A percentile compares a stretch with the other conserved stretches of the same genome.
Conservation (phyloP, 768 basidiomycete genomes). For the Lactarius hatsudake region DNA sequence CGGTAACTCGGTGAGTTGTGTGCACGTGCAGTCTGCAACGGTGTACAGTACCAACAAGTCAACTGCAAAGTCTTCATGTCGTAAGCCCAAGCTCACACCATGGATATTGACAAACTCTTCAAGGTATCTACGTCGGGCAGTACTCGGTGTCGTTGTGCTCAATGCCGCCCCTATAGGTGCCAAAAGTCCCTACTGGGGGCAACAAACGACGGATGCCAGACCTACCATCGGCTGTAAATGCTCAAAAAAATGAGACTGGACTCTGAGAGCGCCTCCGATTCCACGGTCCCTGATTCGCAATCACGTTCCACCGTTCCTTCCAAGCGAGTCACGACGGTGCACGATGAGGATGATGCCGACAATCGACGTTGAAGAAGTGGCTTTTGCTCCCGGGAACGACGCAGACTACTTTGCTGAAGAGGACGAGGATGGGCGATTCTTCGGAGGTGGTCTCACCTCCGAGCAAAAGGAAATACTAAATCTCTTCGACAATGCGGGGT, state of each 20-base stretch:
- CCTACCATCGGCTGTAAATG: constrained; percentile 75
- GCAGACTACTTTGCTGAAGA: constrained; percentile 90
- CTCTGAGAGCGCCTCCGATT: constrained; percentile 23
- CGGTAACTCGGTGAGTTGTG: background rate
- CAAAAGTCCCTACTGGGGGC: constrained; percentile 60
- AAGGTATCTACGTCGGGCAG: constrained; percentile 35
- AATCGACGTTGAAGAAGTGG: constrained; percentile 36
- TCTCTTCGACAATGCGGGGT: constrained; percentile 80
- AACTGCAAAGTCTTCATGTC: background rate
- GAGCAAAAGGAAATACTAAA: constrained; percentile 95
- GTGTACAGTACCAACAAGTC: background rate
- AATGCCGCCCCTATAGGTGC: constrained; percentile 44
- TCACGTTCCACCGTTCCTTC: constrained; percentile 32
- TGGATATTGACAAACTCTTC: constrained; percentile 53
- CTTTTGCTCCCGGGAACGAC: constrained; percentile 82
- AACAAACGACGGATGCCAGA: constrained; percentile 76
- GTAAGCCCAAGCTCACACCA: constrained; percentile 26
- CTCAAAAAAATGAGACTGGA: constrained; percentile 76
- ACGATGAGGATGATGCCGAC: constrained; percentile 60
- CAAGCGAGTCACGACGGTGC: constrained; percentile 50
- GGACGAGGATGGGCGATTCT: constrained; percentile 90
- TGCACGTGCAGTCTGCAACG: too few species aligned
- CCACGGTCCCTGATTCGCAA: constrained; percentile 5
- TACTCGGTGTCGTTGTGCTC: background rate
- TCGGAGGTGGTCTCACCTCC: constrained; percentile 86